Percentiles rank a stretch among this genome's conserved stretches.
Conservation (phyloP, 257 asterid genomes). For the Marsdenia floribunda region DNA sequence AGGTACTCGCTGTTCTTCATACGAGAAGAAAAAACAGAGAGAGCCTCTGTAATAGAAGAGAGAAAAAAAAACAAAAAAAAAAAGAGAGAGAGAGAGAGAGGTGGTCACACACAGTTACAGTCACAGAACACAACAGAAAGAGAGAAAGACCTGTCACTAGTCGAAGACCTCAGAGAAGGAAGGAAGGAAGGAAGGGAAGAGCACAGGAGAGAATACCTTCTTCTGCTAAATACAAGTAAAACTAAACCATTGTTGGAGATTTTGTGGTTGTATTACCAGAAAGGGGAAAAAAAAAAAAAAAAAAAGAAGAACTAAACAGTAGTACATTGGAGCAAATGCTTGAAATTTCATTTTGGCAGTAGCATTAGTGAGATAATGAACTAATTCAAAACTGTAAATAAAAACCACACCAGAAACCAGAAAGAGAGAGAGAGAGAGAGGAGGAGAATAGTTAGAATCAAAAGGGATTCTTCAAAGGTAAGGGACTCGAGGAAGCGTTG, state of each 20-base stretch:
- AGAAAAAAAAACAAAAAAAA: too few relatives aligned
- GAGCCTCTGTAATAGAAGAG: slow-evolving; percentile 15
- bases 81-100: too few relatives aligned
- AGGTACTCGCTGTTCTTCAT: not conserved
- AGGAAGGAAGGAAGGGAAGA: not conserved
- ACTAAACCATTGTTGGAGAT: not conserved
- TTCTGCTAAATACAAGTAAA: slow-evolving; percentile 6
- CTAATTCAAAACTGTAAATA: not conserved
- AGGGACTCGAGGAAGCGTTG: slow-evolving; percentile 79
- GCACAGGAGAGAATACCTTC: not conserved
- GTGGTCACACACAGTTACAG: slow-evolving; percentile 16
- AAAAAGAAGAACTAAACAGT: too few relatives aligned
- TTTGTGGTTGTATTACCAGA: slow-evolving; percentile 7
- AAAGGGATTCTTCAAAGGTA: slow-evolving; percentile 14
- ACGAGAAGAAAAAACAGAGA: slow-evolving; percentile 3
- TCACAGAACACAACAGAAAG: slow-evolving; percentile 7
- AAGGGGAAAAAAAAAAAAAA: too few relatives aligned
- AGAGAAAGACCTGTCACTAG: slow-evolving; percentile 15
- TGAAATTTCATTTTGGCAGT: not conserved
- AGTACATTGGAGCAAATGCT: not conserved
- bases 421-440: slow-evolving; percentile 11
- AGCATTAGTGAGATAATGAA: not conserved
- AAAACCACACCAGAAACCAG: not conserved
- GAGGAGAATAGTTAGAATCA: slow-evolving; percentile 7
- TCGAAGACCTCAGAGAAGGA: slow-evolving; percentile 4